Percentiles rank a stretch among this genome's conserved stretches.
Conservation (phyloP, 108 stramenopile genomes). For the Cyclotella sp. region DNA sequence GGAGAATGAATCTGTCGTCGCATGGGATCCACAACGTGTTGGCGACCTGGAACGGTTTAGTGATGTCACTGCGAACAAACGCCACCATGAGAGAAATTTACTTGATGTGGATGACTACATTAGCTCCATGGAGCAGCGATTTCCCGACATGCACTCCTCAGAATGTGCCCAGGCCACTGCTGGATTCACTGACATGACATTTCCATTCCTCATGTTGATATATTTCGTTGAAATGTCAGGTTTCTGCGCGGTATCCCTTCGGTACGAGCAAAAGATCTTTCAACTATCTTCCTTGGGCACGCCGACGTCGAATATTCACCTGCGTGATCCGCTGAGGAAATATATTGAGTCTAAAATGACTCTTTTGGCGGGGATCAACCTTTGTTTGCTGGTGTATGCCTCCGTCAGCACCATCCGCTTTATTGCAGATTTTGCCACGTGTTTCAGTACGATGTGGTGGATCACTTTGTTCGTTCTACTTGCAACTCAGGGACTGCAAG, state of each 20-base stretch:
- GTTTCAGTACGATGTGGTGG: conserved; percentile 43
- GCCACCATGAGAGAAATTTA: background rate
- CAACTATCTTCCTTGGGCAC: conserved; percentile 40
- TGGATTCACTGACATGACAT: conserved; percentile 28
- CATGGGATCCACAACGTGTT: background rate
- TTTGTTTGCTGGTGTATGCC: conserved; percentile 15
- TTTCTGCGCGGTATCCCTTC: conserved; percentile 24
- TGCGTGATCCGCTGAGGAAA: conserved; percentile 27
- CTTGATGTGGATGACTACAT: conserved; percentile 20
- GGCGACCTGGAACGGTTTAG: background rate
- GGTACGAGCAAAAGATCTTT: conserved; percentile 42
- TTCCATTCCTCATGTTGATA: conserved; percentile 15
- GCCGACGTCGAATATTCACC: conserved; percentile 23
- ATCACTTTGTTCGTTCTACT: conserved; percentile 13
- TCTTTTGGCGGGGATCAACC: conserved; percentile 22
- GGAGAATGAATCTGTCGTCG: background rate
- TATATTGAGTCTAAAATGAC: conserved; percentile 48
- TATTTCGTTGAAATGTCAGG: conserved; percentile 35
- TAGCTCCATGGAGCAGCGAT: conserved; percentile 3
- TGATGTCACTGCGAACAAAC: background rate
- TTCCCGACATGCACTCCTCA: conserved; percentile 25
- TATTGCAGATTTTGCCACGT: background rate
- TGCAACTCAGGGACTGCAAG: conserved; percentile 26
- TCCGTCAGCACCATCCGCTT: background rate
- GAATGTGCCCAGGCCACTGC: conserved; percentile 38